These are phyloP conservation scores for Torulaspora maleeae DNA, from an alignment of 805 yeast species.

Conservation along the genomic window DNA sequence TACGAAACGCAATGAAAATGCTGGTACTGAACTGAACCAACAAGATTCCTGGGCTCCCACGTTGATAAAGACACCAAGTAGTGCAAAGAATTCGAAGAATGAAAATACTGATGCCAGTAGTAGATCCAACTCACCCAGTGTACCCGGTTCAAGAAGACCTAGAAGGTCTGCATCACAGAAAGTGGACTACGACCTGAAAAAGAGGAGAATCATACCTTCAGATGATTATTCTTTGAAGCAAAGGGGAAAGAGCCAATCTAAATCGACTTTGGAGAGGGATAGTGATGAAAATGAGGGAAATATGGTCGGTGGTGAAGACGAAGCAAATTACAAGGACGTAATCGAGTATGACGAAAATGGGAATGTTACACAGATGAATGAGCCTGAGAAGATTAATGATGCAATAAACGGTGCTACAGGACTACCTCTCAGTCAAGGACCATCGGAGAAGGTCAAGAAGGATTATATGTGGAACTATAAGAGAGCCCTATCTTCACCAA, in stretches of 20 bases:
- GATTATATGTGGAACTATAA: slow-evolving; percentile 51
- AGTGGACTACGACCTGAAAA: slow-evolving; percentile 34
- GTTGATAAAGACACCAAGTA: neutral
- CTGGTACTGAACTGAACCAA: slow-evolving; percentile 1
- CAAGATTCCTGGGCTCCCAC: neutral
- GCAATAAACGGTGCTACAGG: slow-evolving; percentile 66
- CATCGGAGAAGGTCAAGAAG: slow-evolving; percentile 53
- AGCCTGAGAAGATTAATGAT: slow-evolving; percentile 50
- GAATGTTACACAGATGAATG: slow-evolving; percentile 35
- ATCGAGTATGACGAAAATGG: slow-evolving; percentile 23
- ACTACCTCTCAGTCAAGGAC: slow-evolving; percentile 63
- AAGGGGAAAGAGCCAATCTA: neutral
- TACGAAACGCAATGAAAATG: neutral
- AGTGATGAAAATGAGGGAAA: neutral
- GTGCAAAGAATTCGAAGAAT: neutral
- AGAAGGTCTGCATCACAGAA: slow-evolving; percentile 29
- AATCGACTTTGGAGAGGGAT: neutral
- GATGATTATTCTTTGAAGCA: slow-evolving; percentile 17
- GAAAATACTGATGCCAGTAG: slow-evolving; percentile 6
- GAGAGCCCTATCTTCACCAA: slow-evolving; percentile 15
- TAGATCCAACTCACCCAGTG: slow-evolving; percentile 12
- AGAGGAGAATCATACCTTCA: slow-evolving; percentile 29
- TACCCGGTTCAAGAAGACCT: slow-evolving; percentile 21
- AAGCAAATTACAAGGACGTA: slow-evolving; percentile 3
- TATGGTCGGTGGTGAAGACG: slow-evolving; percentile 1